Conservation (phyloP, 1,284 basidiomycete genomes). For the Fomitopsis betulina region DNA sequence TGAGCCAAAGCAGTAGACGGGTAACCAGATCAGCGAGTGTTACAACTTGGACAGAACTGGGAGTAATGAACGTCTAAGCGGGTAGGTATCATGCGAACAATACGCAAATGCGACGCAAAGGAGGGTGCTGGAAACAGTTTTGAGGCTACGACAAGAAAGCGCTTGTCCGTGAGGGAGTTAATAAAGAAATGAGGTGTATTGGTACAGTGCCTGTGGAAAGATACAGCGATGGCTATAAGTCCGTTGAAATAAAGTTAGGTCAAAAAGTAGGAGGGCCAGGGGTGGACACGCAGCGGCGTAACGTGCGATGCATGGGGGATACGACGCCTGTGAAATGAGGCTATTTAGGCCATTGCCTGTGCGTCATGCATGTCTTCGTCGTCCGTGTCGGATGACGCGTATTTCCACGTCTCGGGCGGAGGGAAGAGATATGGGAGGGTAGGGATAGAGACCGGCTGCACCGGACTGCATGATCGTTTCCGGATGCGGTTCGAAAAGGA, state of each 20-base stretch:
- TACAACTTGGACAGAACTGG: not conserved
- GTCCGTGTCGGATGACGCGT: slow-evolving; percentile 25
- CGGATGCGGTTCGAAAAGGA: slow-evolving; percentile 44
- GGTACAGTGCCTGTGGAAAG: not conserved
- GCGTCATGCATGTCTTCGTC: slow-evolving; percentile 26
- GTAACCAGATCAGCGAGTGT: not conserved
- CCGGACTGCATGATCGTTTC: slow-evolving; percentile 28
- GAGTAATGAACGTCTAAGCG: not conserved
- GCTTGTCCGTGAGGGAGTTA: not conserved
- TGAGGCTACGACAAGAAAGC: not conserved
- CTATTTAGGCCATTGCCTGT: not conserved
- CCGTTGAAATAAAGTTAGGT: not conserved
- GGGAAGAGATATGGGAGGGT: slow-evolving; percentile 42
- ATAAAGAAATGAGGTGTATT: not conserved
- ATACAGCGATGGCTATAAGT: not conserved
- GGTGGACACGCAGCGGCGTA: not conserved
- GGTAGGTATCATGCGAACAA: slow-evolving; percentile 1
- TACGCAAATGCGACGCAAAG: not conserved
- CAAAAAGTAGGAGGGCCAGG: not conserved
- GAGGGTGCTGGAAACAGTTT: not conserved
- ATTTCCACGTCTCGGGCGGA: slow-evolving; percentile 13
- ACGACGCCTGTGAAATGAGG: not conserved
- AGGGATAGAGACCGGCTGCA: slow-evolving; percentile 55
- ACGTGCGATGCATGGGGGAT: not conserved
- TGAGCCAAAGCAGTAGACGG: not conserved